Percentiles rank a stretch among this genome's conserved stretches.
Evolutionary conservation across 2,329 filamentous ascomycete species (phyloP).

Genomic region (Colletotrichum godetiae): DNA sequence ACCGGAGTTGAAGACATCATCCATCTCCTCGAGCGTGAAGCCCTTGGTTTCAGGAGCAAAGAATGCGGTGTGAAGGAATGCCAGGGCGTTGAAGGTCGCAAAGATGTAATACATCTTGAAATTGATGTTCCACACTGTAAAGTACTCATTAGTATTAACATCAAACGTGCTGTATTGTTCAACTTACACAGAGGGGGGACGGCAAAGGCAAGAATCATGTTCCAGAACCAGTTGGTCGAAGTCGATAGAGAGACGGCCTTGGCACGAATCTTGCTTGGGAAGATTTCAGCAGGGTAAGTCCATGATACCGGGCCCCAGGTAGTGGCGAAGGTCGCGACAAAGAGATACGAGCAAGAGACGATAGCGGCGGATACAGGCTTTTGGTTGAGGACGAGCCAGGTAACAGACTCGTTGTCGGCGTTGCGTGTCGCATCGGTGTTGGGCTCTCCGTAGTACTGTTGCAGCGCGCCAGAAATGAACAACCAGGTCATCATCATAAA

Average conservation of each 20-base stretch:
- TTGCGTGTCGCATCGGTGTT: slow-evolving; percentile 53
- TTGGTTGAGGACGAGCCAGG: slow-evolving; percentile 67
- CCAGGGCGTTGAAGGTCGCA: slow-evolving; percentile 75
- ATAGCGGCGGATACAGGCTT: slow-evolving; percentile 69
- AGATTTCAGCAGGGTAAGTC: slow-evolving; percentile 61
- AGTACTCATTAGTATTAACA: background rate
- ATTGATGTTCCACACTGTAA: slow-evolving; percentile 60
- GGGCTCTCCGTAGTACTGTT: slow-evolving; percentile 68
- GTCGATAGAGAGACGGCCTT: slow-evolving; percentile 58
- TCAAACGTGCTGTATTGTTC: background rate
- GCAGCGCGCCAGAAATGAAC: slow-evolving; percentile 71
- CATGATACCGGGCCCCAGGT: slow-evolving; percentile 59
- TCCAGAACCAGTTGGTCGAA: slow-evolving; percentile 55
- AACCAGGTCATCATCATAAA: slow-evolving; percentile 71
- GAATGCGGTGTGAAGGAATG: slow-evolving; percentile 77
- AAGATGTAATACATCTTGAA: slow-evolving; percentile 81
- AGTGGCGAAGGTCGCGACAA: slow-evolving; percentile 62
- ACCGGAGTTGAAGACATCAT: slow-evolving; percentile 75
- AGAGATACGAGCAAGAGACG: slow-evolving; percentile 74
- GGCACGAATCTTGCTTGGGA: slow-evolving; percentile 53
- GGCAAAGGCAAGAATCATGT: slow-evolving; percentile 65
- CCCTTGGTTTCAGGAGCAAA: slow-evolving; percentile 70
- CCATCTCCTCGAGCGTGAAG: slow-evolving; percentile 74
- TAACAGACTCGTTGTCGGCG: slow-evolving; percentile 58
- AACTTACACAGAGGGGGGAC: slow-evolving; percentile 55